A percentile compares a stretch with the other conserved stretches of the same genome.
Evolutionary conservation across 352 stramenopile species (phyloP).

Genomic region (Globisporangium nagaii): DNA sequence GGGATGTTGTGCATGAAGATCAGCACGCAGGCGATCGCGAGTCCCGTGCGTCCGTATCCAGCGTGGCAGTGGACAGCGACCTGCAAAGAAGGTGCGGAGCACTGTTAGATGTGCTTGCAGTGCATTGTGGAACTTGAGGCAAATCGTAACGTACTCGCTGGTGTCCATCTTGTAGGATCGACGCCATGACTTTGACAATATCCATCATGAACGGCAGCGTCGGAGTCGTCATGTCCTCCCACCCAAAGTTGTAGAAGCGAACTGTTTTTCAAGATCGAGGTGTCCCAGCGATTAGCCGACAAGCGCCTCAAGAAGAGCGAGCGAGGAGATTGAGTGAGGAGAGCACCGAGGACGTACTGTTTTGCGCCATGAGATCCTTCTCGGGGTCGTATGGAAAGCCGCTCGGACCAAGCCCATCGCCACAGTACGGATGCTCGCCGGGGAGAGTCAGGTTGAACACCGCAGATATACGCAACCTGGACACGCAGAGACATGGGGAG

Average conservation of each 20-base stretch:
- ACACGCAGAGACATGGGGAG: no score
- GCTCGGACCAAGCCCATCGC: conserved; percentile 64
- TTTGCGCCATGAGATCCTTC: conserved; percentile 79
- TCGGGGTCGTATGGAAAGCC: conserved; percentile 89
- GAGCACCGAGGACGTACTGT: conserved; percentile 35
- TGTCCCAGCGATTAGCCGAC: not conserved
- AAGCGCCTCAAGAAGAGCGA: not conserved
- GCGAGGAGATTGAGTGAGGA: not conserved
- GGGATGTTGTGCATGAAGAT: conserved; percentile 82
- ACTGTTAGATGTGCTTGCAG: not conserved
- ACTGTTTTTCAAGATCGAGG: conserved; percentile 32
- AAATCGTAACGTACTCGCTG: conserved; percentile 32
- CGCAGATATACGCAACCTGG: conserved; percentile 70
- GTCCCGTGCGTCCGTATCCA: conserved; percentile 81
- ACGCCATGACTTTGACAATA: conserved; percentile 83
- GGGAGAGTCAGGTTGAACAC: conserved; percentile 90
- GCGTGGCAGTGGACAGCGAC: conserved; percentile 88
- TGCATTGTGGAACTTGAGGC: not conserved
- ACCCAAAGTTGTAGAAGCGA: conserved; percentile 89
- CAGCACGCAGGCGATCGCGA: conserved; percentile 82
- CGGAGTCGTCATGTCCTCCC: conserved; percentile 91
- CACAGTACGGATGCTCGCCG: conserved; percentile 88
- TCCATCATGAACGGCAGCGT: conserved; percentile 82
- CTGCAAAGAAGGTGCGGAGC: conserved; percentile 13
- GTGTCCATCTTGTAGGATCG: conserved; percentile 57